phyloP scores from a whole-genome alignment of 768 basidiomycete genomes.

The Rubroboletus satanas region DNA sequence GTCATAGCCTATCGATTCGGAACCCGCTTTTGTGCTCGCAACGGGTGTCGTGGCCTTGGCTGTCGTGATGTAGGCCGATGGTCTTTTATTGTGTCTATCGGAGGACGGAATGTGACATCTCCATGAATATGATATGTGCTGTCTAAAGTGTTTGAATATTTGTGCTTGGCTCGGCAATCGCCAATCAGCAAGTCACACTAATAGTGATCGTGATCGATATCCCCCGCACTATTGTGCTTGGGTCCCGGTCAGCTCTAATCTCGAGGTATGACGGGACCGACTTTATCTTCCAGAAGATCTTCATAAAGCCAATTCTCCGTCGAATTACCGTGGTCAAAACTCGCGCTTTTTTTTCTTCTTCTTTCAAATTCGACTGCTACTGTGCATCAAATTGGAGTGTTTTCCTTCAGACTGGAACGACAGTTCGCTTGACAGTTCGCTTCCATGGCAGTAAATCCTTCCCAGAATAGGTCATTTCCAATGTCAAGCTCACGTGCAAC shows the following conservation, averaged over 20 bases:
- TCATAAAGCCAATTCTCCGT: background rate
- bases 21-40: background rate
- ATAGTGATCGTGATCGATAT: background rate
- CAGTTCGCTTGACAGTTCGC: conserved; percentile 10
- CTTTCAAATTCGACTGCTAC: conserved; percentile 1
- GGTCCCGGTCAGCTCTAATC: background rate
- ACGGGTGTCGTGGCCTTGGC: background rate
- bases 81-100: background rate
- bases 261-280: background rate
- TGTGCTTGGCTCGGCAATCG: background rate
- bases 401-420: conserved; percentile 4
- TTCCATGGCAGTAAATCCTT: conserved; percentile 15
- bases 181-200: background rate
- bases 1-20: background rate
- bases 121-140: conserved; percentile 2
- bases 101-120: background rate
- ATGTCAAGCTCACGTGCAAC: conserved; percentile 14
- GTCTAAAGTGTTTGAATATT: background rate
- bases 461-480: conserved; percentile 20
- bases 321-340: too few species aligned
- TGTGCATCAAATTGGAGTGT: background rate
- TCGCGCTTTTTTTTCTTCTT: background rate
- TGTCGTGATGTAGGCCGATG: background rate
- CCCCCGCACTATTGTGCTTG: background rate
- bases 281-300: background rate